Base-by-base conservation (phyloP, 2,329 filamentous ascomycete species). In the Teratosphaeria nubilosa region DNA sequence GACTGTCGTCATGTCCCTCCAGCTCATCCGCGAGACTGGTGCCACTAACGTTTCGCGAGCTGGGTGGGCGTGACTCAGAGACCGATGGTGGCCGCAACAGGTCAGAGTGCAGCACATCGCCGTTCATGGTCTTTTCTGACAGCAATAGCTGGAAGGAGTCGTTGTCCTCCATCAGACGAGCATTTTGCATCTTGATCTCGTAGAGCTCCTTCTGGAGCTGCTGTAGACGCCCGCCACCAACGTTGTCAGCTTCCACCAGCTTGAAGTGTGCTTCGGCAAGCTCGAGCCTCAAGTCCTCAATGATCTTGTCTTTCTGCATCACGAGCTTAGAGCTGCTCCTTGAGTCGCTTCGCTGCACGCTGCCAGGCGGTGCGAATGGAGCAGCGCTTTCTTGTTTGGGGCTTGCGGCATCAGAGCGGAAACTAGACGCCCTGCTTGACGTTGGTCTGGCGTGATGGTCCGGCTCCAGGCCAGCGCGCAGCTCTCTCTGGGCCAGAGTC, bases 71-170 rank as follows among this genome's bases (percentile, higher is more conserved):
- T 83, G 82, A 53, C 24, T 37, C 54, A 24, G 57, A 57, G 22
- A 58, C 45, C 11, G 57, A 55, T 14, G 53, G 53, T 30, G 13
- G 53, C 14, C 53, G 53, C 16, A 55, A 25, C 11, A 55, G 16
- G 16, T 55, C 31, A 22, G 37, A 45, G 24, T 55, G 53, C 54
- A 52, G 58, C 71, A 96, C 92, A 70, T 97, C 92, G 31, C 94
- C 94, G 70, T 95, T 96, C 59, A 99, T 82, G 1, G 94, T 97
- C 79, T 91, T 92, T 74, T 97, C 91, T 69, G 91, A 90, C 25
- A 99, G 84, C 20, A 99, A 84, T 41, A 97, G 82, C 74, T 97
- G 92, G 75, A 96, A 99, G 75, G 91, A 95, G 75, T 99, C 94
- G 69, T 97, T 97, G 74, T 99, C 94, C 75, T 99, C 94, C 88